Base-by-base conservation (phyloP, 169 alveolate genomes). In the Fabrea salina region DNA sequence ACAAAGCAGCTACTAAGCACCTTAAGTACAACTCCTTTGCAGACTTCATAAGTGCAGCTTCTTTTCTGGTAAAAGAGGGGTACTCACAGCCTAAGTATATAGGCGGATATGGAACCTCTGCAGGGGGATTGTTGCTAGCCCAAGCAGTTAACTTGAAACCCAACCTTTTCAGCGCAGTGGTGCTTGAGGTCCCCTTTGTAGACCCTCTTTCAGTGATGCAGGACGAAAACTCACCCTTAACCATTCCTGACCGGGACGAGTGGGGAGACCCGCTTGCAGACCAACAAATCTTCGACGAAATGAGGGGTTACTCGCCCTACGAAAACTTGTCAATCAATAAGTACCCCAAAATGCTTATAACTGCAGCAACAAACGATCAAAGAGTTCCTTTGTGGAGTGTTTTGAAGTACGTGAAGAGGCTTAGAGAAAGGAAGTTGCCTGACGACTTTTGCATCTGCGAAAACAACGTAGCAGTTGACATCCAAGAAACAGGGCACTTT, bases 41-140 rank as follows among this genome's bases (percentile, higher is more conserved):
- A 25, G 95, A 91, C 54, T 79, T 91, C 54, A 75, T 86, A 30
- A 54, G 89, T 5, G 77, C 85, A 41, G 89, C 92, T n/a, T 86
- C 85, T 32, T 79, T 58, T 51, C 64, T 91, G 33, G 75, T 91
- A 6, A 86, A 87, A 5, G 41, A 85, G 32, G 80, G 91, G 7
- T 79, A 75, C 47, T 86, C 95, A 7, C 89, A 86, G 64, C 92
- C 93, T 7, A 66, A 84, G 35, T 64, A 86, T 40, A 50, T 91
- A 27, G 92, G 92, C 44, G 95, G 90, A 5, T 83, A 80, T 40
- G 95, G 95, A 25, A 43, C 86, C 11, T 76, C 89, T 49, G 95
- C 95, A 30, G 95, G 95, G 22, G 95, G 92, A 13, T 68, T 85
- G 11, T 58, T 87, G 25, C 84, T 91, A 22, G 95, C 90, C 40